Conservation (phyloP, 1,139 yeast species). For the Yamadazyma aaseri region DNA sequence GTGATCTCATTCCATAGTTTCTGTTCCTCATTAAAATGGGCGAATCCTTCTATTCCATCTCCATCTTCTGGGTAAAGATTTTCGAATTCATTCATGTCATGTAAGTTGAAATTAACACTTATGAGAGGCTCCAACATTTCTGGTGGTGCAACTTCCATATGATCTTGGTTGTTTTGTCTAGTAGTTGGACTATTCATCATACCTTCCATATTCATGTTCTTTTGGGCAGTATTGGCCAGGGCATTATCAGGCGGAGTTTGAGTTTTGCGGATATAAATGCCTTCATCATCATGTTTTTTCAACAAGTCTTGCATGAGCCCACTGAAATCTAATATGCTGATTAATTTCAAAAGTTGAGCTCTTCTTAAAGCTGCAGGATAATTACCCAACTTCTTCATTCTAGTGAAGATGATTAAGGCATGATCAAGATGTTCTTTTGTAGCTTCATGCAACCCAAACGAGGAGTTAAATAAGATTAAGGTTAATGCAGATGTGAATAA, state of each 20-base stretch:
- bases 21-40: constrained; percentile 51
- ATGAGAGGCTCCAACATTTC: constrained; percentile 9
- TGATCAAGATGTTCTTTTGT: constrained; percentile 72
- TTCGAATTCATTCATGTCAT: constrained; percentile 17
- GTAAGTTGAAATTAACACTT: constrained; percentile 18
- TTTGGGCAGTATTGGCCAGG: background rate
- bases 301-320: constrained; percentile 60
- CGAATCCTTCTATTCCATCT: constrained; percentile 46
- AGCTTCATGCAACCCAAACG: constrained; percentile 81
- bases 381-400: constrained; percentile 74
- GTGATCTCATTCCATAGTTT: constrained; percentile 76
- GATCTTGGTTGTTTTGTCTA: background rate
- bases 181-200: background rate
- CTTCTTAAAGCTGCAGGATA: constrained; percentile 75
- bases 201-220: background rate
- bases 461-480: constrained; percentile 69
- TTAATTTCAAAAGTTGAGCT: constrained; percentile 66
- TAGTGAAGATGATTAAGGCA: constrained; percentile 66
- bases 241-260: background rate
- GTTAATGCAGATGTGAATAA: constrained; percentile 81
- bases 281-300: constrained; percentile 55
- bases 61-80: constrained; percentile 32
- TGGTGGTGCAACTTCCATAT: background rate
- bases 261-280: constrained; percentile 8
- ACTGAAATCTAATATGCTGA: constrained; percentile 66